phyloP scores from a whole-genome alignment of 2,329 filamentous ascomycete genomes.

The Didymella sp. region DNA sequence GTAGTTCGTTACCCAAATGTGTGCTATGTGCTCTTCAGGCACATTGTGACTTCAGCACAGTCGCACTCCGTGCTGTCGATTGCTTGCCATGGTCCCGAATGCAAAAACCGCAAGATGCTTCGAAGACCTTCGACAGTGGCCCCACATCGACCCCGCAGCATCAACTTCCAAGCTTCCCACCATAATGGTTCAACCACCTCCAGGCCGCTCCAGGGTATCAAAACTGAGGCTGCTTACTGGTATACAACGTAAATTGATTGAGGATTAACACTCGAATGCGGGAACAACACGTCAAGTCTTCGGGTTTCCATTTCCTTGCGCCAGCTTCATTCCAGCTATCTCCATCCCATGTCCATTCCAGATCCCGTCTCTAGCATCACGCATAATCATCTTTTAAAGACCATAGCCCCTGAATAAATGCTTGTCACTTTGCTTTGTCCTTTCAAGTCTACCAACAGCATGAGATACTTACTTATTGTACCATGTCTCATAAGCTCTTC shows the following conservation, averaged over 20 bases:
- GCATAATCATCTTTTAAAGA: neutral
- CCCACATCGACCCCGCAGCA: constrained; percentile 16
- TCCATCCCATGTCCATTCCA: constrained; percentile 19
- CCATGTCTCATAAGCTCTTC: constrained; percentile 34
- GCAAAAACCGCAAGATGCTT: neutral
- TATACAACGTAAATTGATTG: neutral
- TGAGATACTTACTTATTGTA: constrained; percentile 32
- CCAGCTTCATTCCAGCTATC: constrained; percentile 20
- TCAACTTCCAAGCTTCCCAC: neutral
- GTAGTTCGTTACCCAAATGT: neutral
- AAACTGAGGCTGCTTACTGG: neutral
- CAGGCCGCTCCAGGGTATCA: neutral
- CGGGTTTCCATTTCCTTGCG: constrained; percentile 20
- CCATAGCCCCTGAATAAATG: neutral
- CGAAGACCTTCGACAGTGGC: neutral
- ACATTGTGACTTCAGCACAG: neutral
- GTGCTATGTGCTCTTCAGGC: neutral
- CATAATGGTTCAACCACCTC: constrained; percentile 6
- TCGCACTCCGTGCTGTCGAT: neutral
- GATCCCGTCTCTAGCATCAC: neutral
- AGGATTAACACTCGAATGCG: neutral
- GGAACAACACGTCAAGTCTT: neutral
- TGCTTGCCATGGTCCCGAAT: neutral
- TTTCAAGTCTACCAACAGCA: constrained; percentile 1
- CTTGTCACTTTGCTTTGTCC: neutral